Conservation (phyloP, 495 filamentous ascomycete species). For the Penicillium crystallinum region DNA sequence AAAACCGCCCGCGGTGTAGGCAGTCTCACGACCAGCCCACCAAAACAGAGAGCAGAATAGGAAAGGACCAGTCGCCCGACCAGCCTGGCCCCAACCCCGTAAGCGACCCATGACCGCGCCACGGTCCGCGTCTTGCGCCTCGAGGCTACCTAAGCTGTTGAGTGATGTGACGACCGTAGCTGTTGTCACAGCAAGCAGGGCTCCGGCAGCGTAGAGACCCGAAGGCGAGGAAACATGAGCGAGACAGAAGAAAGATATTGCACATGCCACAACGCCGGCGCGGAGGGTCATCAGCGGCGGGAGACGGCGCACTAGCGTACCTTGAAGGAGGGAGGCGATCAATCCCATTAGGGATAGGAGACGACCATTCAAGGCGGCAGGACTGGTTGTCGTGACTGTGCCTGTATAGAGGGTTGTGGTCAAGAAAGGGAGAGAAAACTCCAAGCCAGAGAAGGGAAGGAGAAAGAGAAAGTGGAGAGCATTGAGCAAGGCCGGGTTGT, state of each 20-base stretch:
- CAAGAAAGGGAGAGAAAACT: conserved; percentile 91
- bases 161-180: conserved; percentile 93
- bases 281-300: conserved; percentile 74
- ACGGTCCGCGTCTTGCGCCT: conserved; percentile 72
- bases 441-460: conserved; percentile 95
- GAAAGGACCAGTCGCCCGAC: conserved; percentile 78
- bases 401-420: conserved; percentile 82
- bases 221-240: conserved; percentile 57
- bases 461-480: conserved; percentile 84
- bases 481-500: conserved; percentile 79
- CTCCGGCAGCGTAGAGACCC: conserved; percentile 74
- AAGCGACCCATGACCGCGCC: conserved; percentile 82
- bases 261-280: conserved; percentile 70
- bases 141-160: conserved; percentile 86
- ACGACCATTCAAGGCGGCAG: conserved; percentile 73
- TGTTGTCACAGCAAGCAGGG: conserved; percentile 77
- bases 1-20: conserved; percentile 72
- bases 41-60: conserved; percentile 96
- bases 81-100: conserved; percentile 81
- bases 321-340: conserved; percentile 86
- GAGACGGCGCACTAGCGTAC: conserved; percentile 72
- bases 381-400: conserved; percentile 43
- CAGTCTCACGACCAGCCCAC: conserved; percentile 90
- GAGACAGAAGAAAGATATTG: conserved; percentile 74
- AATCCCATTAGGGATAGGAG: conserved; percentile 90